Percentiles rank a stretch among this genome's conserved stretches.
Conservation (phyloP, 1,284 basidiomycete genomes). For the Sporisorium exsertum region DNA sequence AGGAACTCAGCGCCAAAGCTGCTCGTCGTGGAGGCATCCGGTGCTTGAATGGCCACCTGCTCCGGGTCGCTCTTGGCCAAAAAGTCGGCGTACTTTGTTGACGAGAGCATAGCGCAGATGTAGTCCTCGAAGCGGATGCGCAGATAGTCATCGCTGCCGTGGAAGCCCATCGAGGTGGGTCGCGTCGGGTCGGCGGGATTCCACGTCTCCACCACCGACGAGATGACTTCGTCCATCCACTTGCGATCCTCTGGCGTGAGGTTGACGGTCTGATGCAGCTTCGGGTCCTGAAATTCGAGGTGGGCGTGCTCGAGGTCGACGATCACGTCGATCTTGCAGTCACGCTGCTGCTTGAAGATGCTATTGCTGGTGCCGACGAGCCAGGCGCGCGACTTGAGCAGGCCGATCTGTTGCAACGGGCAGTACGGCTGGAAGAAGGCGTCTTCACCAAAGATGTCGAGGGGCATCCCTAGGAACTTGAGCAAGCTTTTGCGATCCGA, state of each 20-base stretch:
- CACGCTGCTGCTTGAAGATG: constrained; percentile 92
- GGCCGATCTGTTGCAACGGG: constrained; percentile 93
- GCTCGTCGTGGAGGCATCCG: constrained; percentile 35
- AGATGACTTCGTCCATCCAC: constrained; percentile 83
- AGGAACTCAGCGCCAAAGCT: constrained; percentile 65
- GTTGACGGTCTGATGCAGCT: constrained; percentile 80
- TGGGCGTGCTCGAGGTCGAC: constrained; percentile 75
- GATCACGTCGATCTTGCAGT: constrained; percentile 83
- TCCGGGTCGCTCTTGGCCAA: constrained; percentile 49
- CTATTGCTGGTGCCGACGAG: constrained; percentile 90
- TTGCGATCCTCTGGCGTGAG: constrained; percentile 93
- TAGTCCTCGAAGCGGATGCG: constrained; percentile 65
- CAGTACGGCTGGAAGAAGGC: constrained; percentile 98
- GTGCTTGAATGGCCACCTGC: constrained; percentile 43
- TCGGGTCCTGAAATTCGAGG: constrained; percentile 75
- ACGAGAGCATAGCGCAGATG: constrained; percentile 63
- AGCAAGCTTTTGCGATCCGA: constrained; percentile 91
- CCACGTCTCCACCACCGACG: constrained; percentile 63
- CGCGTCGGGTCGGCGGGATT: constrained; percentile 63
- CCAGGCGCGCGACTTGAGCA: constrained; percentile 84
- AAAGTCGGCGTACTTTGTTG: constrained; percentile 62
- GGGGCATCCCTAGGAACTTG: constrained; percentile 88
- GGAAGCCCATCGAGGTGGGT: constrained; percentile 65
- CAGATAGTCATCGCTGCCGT: constrained; percentile 67
- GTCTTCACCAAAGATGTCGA: constrained; percentile 77